Conservation (phyloP, 148 eudicot genomes). For the Fallopia convolvulus region DNA sequence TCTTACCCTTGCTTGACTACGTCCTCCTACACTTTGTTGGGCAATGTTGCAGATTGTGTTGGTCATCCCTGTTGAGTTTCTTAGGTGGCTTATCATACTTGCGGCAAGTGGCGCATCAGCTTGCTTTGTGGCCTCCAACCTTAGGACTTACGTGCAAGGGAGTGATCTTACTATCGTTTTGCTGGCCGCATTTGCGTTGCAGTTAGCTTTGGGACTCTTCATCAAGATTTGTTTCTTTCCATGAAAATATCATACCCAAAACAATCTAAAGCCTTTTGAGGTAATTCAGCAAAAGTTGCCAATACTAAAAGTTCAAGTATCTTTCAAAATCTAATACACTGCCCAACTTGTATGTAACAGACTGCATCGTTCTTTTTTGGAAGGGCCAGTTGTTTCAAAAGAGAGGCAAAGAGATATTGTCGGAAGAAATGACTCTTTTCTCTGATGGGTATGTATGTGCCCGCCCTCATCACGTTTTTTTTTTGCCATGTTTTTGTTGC, state of each 20-base stretch:
- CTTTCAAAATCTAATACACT: no score
- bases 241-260: slow-evolving; percentile 15
- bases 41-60: slow-evolving; percentile 49
- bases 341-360: neutral
- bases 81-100: slow-evolving; percentile 70
- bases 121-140: slow-evolving; percentile 69
- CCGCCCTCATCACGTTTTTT: neutral
- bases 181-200: slow-evolving; percentile 70
- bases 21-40: neutral
- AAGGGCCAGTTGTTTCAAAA: neutral
- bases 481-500: neutral
- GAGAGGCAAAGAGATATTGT: neutral
- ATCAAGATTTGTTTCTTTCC: slow-evolving; percentile 86
- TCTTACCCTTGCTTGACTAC: neutral
- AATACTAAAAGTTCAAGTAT: neutral
- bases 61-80: slow-evolving; percentile 78
- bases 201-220: slow-evolving; percentile 71
- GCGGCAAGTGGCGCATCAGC: slow-evolving; percentile 62
- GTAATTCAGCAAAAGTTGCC: neutral
- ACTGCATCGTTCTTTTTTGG: neutral
- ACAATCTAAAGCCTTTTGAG: neutral
- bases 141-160: slow-evolving; percentile 44
- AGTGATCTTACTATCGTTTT: slow-evolving; percentile 50
- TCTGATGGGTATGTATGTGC: neutral
- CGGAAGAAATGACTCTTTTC: neutral